A percentile compares a stretch with the other conserved stretches of the same genome.
phyloP scores from a whole-genome alignment of 345 rosid genomes.

The Populus simonii region DNA sequence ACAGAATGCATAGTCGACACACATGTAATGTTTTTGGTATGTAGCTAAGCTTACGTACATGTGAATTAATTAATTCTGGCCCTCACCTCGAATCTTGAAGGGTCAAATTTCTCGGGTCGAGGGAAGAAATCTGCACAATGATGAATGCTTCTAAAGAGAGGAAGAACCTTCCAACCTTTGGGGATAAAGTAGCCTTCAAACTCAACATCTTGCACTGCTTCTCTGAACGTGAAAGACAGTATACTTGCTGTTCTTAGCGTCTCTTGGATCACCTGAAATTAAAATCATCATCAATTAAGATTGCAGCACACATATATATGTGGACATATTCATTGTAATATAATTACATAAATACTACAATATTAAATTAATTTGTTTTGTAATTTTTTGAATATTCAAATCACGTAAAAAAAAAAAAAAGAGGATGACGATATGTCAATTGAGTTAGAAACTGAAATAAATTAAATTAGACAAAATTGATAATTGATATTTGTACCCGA shows the following conservation, averaged over 20 bases:
- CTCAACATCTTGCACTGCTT: constrained; percentile 84
- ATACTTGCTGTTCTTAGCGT: constrained; percentile 86
- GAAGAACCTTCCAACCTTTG: constrained; percentile 94
- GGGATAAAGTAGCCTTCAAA: constrained; percentile 80
- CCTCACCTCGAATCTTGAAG: constrained; percentile 80
- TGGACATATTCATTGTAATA: too few species aligned
- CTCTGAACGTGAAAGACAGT: constrained; percentile 88
- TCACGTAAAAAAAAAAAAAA: background rate
- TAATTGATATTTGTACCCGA: constrained; percentile 42
- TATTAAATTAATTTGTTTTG: background rate
- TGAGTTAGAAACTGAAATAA: background rate
- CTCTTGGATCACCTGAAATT: constrained; percentile 83
- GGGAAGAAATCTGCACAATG: constrained; percentile 70
- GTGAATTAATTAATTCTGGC: background rate
- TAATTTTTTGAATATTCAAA: background rate
- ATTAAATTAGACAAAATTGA: background rate
- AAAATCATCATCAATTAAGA: too few species aligned
- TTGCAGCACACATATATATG: background rate
- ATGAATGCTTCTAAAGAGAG: constrained; percentile 86
- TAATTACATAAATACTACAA: too few species aligned
- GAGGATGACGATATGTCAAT: background rate
- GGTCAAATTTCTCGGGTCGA: constrained; percentile 74
- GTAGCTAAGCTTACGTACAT: background rate
- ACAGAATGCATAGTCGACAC: background rate
- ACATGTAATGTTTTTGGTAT: background rate